Evolutionary conservation across 495 filamentous ascomycete species (phyloP), one percentile per base, ranked within the genome.

Genomic region (Elaphomyces granulatus): DNA sequence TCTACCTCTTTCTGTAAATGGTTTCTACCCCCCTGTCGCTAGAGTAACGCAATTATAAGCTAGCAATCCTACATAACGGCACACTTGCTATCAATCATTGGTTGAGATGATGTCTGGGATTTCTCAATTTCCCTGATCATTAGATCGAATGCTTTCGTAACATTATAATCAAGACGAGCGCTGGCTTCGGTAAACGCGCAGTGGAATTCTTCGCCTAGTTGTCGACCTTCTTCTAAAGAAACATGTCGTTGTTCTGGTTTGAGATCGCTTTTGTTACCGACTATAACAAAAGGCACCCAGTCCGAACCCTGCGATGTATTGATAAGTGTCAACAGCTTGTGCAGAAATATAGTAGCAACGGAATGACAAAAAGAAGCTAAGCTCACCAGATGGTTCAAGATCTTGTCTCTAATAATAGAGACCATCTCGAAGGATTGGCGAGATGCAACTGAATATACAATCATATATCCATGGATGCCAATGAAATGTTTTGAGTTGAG

Each of bases 401-500:
- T 95, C 73, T 96, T 98, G 53, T 96, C 90, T 23, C 88, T 68
- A 36, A 98, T 94, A 33, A 93, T 81, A 43, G 80, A 75, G 36
- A 94, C 80, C 85, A 95, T 96, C 55, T 96, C 90, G 54, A 95
- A 96, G 18, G 86, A 93, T 46, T 90, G 83, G 45, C 81, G 82
- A 28, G 83, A 93, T 20, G 83, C 80, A 35, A 98, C 83, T 14
- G 85, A 94, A 62, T 98, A 98, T 31, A 94, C 90, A 37, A 98
- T 79, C 75, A 98, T 87, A 65, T 98, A 98, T 30, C 90, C 90
- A 72, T 98, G 90, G 48, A 96, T 95, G 44, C 90, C 90, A 63
- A 98, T 98, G 57, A 96, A 96, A 61, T 98, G 92, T 59, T 95
- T 94, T 32, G 83, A 94, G 59, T 94, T 95, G 38, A 98, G 68